phyloP scores from a whole-genome alignment of 768 basidiomycete genomes.

The Coprinopsis marcescibilis region DNA sequence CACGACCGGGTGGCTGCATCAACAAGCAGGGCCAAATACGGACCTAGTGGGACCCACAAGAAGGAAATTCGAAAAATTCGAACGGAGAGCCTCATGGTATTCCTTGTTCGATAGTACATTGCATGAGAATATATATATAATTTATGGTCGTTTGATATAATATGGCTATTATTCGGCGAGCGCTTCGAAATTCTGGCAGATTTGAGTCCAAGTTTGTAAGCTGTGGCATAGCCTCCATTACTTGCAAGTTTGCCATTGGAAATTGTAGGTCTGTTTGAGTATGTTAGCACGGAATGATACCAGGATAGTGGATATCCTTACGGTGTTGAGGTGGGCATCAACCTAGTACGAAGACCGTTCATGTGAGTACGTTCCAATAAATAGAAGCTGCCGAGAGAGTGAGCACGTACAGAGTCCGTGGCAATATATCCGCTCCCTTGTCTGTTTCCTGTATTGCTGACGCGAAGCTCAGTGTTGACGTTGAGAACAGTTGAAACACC shows the following conservation, averaged over 20 bases:
- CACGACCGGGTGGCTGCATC: too few relatives aligned
- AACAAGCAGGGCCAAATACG: too few relatives aligned
- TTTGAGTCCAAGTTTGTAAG: too few relatives aligned
- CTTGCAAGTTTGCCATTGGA: conserved; percentile 20
- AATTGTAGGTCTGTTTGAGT: conserved; percentile 14
- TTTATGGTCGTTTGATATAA: too few relatives aligned
- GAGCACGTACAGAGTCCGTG: conserved; percentile 15
- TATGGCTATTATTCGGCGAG: too few relatives aligned
- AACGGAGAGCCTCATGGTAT: too few relatives aligned
- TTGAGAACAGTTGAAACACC: conserved; percentile 19
- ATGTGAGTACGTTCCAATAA: background rate
- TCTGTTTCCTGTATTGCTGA: conserved; percentile 18
- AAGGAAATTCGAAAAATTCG: too few relatives aligned
- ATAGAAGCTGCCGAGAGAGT: background rate
- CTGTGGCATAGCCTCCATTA: too few relatives aligned
- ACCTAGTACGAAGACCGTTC: conserved; percentile 7
- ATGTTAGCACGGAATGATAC: background rate
- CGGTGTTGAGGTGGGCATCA: conserved; percentile 9
- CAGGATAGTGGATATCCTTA: background rate
- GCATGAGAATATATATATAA: too few relatives aligned
- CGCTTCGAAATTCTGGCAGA: too few relatives aligned
- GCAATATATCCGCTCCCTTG: conserved; percentile 20
- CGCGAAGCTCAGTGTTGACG: conserved; percentile 19
- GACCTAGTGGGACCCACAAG: too few relatives aligned
- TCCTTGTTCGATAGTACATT: too few relatives aligned